These are phyloP conservation scores for Chaetoscypha palmicola DNA, from an alignment of 2,329 filamentous ascomycete species.

Conservation along the genomic window DNA sequence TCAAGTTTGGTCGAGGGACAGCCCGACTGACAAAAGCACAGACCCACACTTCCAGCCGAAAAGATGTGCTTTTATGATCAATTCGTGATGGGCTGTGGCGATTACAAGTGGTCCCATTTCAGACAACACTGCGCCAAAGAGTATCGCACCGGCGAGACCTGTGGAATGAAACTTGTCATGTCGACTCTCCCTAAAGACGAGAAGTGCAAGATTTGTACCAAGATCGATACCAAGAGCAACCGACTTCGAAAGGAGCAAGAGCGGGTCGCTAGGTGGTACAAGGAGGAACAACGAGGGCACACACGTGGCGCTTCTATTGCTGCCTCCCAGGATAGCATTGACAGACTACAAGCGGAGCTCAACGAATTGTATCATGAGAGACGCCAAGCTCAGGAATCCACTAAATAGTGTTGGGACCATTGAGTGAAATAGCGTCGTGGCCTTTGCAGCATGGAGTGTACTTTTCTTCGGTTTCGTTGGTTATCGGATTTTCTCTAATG, in stretches of 20 bases:
- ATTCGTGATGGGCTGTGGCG: conserved; percentile 75
- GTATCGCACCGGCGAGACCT: conserved; percentile 93
- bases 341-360: conserved; percentile 56
- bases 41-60: conserved; percentile 23
- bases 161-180: conserved; percentile 86
- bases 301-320: conserved; percentile 62
- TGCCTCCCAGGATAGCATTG: conserved; percentile 62
- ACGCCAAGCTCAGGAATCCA: conserved; percentile 4
- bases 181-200: conserved; percentile 52
- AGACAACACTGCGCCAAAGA: conserved; percentile 89
- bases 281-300: conserved; percentile 40
- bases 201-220: conserved; percentile 79
- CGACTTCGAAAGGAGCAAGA: conserved; percentile 66
- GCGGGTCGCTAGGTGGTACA: conserved; percentile 70
- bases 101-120: conserved; percentile 94
- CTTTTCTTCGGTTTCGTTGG: conserved; percentile 12
- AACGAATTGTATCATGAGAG: conserved; percentile 34
- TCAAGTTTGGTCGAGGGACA: conserved; percentile 12
- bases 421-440: too few relatives aligned
- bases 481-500: conserved; percentile 5
- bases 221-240: conserved; percentile 78
- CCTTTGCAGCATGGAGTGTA: not conserved
- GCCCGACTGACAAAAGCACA: conserved; percentile 16
- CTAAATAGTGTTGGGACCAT: too few relatives aligned
- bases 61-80: conserved; percentile 96